Evolutionary conservation across 176 grass and related monocot genomes (phyloP).

Genomic region (Oryza rufipogon): DNA sequence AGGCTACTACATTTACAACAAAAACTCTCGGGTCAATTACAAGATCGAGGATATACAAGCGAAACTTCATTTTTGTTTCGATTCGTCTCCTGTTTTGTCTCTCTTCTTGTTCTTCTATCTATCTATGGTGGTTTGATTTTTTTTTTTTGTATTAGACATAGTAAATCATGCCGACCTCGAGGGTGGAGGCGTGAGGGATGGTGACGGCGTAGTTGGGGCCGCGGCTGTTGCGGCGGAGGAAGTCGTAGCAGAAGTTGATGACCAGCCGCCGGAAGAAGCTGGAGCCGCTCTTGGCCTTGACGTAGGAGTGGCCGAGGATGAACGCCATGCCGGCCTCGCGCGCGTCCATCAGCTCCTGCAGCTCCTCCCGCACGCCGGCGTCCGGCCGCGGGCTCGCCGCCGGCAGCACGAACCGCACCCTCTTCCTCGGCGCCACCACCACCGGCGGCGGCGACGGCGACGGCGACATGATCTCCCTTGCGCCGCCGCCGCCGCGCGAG

Average conservation of each 20-base stretch:
- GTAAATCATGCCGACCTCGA: slow-evolving; percentile 97
- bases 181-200: slow-evolving; percentile 81
- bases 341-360: slow-evolving; percentile 79
- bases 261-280: slow-evolving; percentile 72
- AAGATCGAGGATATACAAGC: slow-evolving; percentile 36
- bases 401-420: slow-evolving; percentile 84
- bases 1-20: slow-evolving; percentile 53
- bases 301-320: slow-evolving; percentile 82
- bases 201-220: slow-evolving; percentile 71
- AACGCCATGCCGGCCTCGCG: slow-evolving; percentile 96
- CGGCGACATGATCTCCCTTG: slow-evolving; percentile 50
- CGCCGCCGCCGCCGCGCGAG: slow-evolving; percentile 36
- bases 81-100: not conserved
- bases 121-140: slow-evolving; percentile 13
- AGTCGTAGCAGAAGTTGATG: slow-evolving; percentile 86
- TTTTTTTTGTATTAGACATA: slow-evolving; percentile 57
- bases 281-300: slow-evolving; percentile 88
- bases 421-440: slow-evolving; percentile 51
- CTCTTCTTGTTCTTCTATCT: not conserved
- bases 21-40: not conserved
- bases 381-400: slow-evolving; percentile 63
- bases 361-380: slow-evolving; percentile 69
- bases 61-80: slow-evolving; percentile 13
- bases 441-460: slow-evolving; percentile 12
- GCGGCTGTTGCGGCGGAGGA: slow-evolving; percentile 87